Percentiles rank a stretch among this genome's conserved stretches.
These are phyloP conservation scores for Acacia acuminata DNA, from an alignment of 306 rosid genomes.

Conservation along the genomic window DNA sequence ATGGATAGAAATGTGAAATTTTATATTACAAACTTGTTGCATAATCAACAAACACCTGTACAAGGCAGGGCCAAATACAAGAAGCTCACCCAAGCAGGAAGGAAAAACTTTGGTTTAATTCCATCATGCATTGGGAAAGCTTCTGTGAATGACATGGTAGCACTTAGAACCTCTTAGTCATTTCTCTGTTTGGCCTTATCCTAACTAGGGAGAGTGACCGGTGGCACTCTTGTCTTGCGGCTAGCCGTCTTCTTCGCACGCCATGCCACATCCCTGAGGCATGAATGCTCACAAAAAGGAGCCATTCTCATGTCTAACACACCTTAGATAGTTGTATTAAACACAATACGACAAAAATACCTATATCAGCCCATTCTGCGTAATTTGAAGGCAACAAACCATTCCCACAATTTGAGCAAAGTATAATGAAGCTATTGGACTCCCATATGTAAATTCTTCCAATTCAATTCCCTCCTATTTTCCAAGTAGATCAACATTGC, in stretches of 20 bases:
- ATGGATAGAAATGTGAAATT: not conserved
- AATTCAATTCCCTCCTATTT: too few species aligned
- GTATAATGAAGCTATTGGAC: not conserved
- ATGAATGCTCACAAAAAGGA: not conserved
- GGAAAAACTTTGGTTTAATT: not conserved
- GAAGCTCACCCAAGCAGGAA: slow-evolving; percentile 10
- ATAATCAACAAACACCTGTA: not conserved
- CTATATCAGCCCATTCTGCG: not conserved
- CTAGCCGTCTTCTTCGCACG: too few species aligned
- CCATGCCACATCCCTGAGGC: too few species aligned
- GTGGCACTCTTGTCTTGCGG: too few species aligned
- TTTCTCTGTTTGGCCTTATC: not conserved
- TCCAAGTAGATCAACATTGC: not conserved
- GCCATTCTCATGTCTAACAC: not conserved
- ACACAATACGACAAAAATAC: not conserved
- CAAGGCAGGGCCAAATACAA: slow-evolving; percentile 14
- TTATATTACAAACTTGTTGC: slow-evolving; percentile 1
- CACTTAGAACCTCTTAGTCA: not conserved
- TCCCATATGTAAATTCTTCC: not conserved
- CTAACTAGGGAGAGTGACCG: too few species aligned
- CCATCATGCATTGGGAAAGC: not conserved
- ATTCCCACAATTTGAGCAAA: not conserved
- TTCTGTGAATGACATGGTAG: not conserved
- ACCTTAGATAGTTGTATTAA: not conserved
- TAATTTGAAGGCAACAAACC: not conserved